Percentiles rank a stretch among this genome's conserved stretches.
phyloP scores from a whole-genome alignment of 345 rosid genomes.

The Rubroshorea leprosula region DNA sequence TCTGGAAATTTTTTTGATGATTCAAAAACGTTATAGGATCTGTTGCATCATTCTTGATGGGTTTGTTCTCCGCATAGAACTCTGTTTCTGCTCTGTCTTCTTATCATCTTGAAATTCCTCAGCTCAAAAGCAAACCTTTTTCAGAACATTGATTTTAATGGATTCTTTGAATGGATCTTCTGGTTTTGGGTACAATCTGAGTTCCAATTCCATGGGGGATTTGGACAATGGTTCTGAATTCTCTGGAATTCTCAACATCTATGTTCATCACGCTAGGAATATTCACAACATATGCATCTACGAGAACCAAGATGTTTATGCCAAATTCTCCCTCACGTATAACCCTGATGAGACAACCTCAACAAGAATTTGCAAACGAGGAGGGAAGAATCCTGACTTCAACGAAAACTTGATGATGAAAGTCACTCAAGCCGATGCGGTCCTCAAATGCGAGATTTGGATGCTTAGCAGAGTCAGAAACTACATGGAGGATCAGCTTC shows the following conservation, averaged over 20 bases:
- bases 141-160: constrained; percentile 25
- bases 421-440: constrained; percentile 58
- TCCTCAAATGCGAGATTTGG: constrained; percentile 96
- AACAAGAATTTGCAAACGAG: constrained; percentile 67
- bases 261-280: constrained; percentile 84
- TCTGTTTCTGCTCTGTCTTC: constrained; percentile 6
- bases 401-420: constrained; percentile 52
- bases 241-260: constrained; percentile 62
- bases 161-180: constrained; percentile 44
- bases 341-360: constrained; percentile 82
- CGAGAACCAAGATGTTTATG: constrained; percentile 91
- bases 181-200: constrained; percentile 36
- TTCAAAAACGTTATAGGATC: too few species aligned
- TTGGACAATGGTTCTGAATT: constrained; percentile 35
- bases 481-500: constrained; percentile 91
- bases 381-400: constrained; percentile 91
- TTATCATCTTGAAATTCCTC: too few species aligned
- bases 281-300: constrained; percentile 98
- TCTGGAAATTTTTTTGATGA: too few species aligned
- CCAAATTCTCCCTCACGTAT: constrained; percentile 87
- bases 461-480: constrained; percentile 84
- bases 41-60: too few species aligned
- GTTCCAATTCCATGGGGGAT: too few species aligned
- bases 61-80: not conserved
- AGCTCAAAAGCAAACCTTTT: too few species aligned